Percentiles rank a stretch among this genome's conserved stretches.
These are phyloP conservation scores for Eucalyptus decipiens DNA, from an alignment of 345 rosid genomes.

Conservation along the genomic window DNA sequence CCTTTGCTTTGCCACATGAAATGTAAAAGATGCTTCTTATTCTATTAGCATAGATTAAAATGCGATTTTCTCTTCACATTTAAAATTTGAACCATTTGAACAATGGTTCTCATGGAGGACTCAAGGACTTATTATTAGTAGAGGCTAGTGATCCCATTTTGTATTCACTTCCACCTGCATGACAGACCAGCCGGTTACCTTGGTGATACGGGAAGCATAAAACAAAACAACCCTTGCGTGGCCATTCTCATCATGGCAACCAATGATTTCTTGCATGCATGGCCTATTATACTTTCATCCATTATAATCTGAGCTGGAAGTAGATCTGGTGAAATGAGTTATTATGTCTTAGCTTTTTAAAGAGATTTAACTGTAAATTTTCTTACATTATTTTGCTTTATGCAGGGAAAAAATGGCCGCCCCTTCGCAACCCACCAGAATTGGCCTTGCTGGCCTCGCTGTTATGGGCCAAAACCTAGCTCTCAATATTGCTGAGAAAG, in stretches of 20 bases:
- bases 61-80: neutral
- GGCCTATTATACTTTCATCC: neutral
- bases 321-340: neutral
- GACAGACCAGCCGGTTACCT: neutral
- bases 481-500: conserved; percentile 90
- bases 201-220: neutral
- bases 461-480: conserved; percentile 99
- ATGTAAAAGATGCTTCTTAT: neutral
- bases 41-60: neutral
- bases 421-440: conserved; percentile 44
- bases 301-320: neutral
- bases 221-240: neutral
- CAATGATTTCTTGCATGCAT: neutral
- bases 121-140: neutral
- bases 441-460: conserved; percentile 92
- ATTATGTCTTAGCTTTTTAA: neutral
- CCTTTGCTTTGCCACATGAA: neutral
- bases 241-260: neutral
- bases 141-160: neutral
- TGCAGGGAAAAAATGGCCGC: conserved; percentile 47
- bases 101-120: neutral
- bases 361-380: neutral
- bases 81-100: neutral
- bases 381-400: neutral
- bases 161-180: neutral